These are phyloP conservation scores for Emmonsiellopsis sp. DNA, from an alignment of 2,329 filamentous ascomycete species.

Conservation along the genomic window DNA sequence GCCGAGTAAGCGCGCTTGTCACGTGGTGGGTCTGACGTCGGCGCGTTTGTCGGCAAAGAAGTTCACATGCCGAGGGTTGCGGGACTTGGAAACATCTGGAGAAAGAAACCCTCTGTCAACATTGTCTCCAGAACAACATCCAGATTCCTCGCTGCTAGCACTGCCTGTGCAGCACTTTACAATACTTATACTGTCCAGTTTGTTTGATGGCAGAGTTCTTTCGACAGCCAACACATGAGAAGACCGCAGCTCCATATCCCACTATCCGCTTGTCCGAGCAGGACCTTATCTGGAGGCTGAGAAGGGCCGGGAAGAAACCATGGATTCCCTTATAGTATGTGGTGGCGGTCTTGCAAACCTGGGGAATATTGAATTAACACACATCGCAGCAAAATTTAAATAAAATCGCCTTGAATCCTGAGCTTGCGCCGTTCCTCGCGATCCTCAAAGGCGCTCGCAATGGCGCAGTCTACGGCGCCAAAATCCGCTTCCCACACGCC, in stretches of 20 bases:
- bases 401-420: constrained; percentile 68
- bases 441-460: constrained; percentile 91
- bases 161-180: too few relatives aligned
- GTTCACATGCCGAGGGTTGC: constrained; percentile 32
- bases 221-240: not conserved
- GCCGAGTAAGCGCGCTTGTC: constrained; percentile 5
- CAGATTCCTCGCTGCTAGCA: too few relatives aligned
- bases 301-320: constrained; percentile 13
- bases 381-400: constrained; percentile 56
- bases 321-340: constrained; percentile 28
- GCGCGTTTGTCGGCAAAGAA: constrained; percentile 12
- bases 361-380: not conserved
- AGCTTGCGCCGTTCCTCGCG: constrained; percentile 74
- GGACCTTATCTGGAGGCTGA: not conserved
- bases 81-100: not conserved
- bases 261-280: not conserved
- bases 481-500: constrained; percentile 96
- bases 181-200: not conserved
- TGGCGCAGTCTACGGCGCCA: constrained; percentile 91
- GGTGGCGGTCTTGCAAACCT: not conserved
- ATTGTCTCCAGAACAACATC: not conserved
- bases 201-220: not conserved
- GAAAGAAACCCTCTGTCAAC: not conserved
- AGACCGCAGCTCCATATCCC: not conserved
- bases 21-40: constrained; percentile 27